Percentiles rank a stretch among this genome's conserved stretches.
Conservation (phyloP, 1,284 basidiomycete genomes). For the Marasmius tenuissimus region DNA sequence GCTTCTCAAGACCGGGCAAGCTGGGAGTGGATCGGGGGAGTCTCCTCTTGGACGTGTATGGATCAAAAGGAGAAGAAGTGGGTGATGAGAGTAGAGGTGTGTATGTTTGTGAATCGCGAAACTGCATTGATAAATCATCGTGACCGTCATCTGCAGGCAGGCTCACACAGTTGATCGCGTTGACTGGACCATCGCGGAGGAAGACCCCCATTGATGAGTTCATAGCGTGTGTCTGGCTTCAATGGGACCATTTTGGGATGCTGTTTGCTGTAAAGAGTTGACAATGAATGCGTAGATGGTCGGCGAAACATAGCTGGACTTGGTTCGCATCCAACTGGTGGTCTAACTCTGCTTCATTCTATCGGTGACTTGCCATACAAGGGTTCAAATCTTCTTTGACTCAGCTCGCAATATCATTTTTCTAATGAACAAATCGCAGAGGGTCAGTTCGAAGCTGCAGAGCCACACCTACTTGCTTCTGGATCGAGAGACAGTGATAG, state of each 20-base stretch:
- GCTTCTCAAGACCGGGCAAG: no score
- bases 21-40: slow-evolving; percentile 83
- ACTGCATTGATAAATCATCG: not conserved
- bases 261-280: slow-evolving; percentile 12
- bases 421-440: slow-evolving; percentile 45
- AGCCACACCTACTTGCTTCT: slow-evolving; percentile 78
- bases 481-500: slow-evolving; percentile 87
- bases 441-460: slow-evolving; percentile 70
- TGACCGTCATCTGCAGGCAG: slow-evolving; percentile 47
- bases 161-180: slow-evolving; percentile 79
- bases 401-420: not conserved
- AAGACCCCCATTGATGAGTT: slow-evolving; percentile 78
- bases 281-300: slow-evolving; percentile 61
- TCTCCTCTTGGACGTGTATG: slow-evolving; percentile 82
- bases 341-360: slow-evolving; percentile 84
- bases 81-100: slow-evolving; percentile 77
- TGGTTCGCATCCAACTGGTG: slow-evolving; percentile 79
- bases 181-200: slow-evolving; percentile 76
- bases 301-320: slow-evolving; percentile 71
- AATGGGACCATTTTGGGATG: no score
- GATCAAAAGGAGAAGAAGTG: slow-evolving; percentile 65
- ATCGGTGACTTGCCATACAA: slow-evolving; percentile 86
- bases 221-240: slow-evolving; percentile 58
- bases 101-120: slow-evolving; percentile 10
- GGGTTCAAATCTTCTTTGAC: slow-evolving; percentile 46